Base-by-base conservation (phyloP, 1,284 basidiomycete species). In the Erythrobasidium hasegawianum region DNA sequence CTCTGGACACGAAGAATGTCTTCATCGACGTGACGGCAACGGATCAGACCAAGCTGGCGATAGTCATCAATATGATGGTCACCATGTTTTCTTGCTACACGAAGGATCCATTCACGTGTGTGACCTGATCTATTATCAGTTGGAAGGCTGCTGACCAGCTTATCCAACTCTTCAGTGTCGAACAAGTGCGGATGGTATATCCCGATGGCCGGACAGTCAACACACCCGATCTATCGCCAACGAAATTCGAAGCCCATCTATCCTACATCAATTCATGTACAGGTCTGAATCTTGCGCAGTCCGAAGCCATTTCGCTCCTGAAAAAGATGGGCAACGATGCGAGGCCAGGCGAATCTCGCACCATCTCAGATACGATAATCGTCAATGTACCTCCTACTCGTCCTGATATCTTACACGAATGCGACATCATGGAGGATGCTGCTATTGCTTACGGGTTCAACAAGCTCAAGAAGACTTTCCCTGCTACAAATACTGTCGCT, bases 61-160 rank as follows among this genome's bases (percentile, higher is more conserved):
- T 97, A 70, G 96, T 97, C 59, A 85, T 93, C 60, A 96, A 95
- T 78, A 92, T 97, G 70, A 85, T 99, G 38, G 83, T 89, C 5
- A 88, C 90, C 47, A 97, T 97, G 95, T 99, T 99, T 80, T 88
- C 92, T 13, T 92, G 97, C 79, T 97, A 99, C 78, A 94, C 90
- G 76, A 84, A 84, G 67, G 86, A 91, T 58, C 90, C 94, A 2
- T 97, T 88, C 84, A 86, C 87, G 90, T 94, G 77, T 72, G 89
- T 79, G 7, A 2, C 27, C 41, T 27, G 3, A 9, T 2, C n/a
- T 4, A 14, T 3, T 14, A 43, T 54, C 8, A 27, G 53, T 27
- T 0, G 26, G 62, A 43, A 58, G 41, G 57, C 27, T 26, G 54
- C 38, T 68, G 43, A 47, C 43, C 5, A 47, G 43, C 24, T 43